A percentile compares a stretch with the other conserved stretches of the same genome.
Conservation (phyloP, 305 asterid genomes). For the Lippia alba region DNA sequence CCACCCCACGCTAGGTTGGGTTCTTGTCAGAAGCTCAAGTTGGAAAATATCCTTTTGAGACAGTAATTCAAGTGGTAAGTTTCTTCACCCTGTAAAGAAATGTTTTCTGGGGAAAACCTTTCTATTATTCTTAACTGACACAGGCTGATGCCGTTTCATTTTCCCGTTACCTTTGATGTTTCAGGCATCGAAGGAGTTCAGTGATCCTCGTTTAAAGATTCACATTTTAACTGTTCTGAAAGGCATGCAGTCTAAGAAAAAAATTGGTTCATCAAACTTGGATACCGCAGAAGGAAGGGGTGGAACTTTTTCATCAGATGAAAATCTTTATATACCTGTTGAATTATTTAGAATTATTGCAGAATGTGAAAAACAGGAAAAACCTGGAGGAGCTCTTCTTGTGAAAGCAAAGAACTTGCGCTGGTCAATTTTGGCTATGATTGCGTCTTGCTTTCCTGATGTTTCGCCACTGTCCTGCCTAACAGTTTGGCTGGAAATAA, state of each 20-base stretch:
- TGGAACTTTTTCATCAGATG: constrained; percentile 55
- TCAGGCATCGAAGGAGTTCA: constrained; percentile 91
- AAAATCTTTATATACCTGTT: constrained; percentile 67
- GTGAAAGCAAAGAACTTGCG: constrained; percentile 90
- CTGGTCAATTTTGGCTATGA: constrained; percentile 97
- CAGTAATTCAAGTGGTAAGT: constrained; percentile 88
- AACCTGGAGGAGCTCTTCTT: constrained; percentile 94
- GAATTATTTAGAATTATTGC: constrained; percentile 95
- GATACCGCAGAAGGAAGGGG: constrained; percentile 52
- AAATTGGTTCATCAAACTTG: constrained; percentile 53
- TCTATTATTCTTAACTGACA: constrained; percentile 26
- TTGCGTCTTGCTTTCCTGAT: constrained; percentile 96
- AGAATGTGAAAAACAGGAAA: constrained; percentile 85
- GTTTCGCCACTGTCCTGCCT: constrained; percentile 86
- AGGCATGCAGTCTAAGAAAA: constrained; percentile 81
- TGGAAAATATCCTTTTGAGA: constrained; percentile 87
- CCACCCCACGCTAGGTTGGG: constrained; percentile 70
- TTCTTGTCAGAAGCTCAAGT: constrained; percentile 94
- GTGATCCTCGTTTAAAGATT: constrained; percentile 78
- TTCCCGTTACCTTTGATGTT: constrained; percentile 35
- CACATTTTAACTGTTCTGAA: constrained; percentile 89
- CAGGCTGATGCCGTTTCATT: constrained; percentile 32
- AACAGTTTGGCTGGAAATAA: constrained; percentile 95
- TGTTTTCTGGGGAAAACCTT: constrained; percentile 17
- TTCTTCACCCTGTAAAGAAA: constrained; percentile 32